Conservation (phyloP, 2,329 filamentous ascomycete species). For the Neopestalotiopsis clavispora region DNA sequence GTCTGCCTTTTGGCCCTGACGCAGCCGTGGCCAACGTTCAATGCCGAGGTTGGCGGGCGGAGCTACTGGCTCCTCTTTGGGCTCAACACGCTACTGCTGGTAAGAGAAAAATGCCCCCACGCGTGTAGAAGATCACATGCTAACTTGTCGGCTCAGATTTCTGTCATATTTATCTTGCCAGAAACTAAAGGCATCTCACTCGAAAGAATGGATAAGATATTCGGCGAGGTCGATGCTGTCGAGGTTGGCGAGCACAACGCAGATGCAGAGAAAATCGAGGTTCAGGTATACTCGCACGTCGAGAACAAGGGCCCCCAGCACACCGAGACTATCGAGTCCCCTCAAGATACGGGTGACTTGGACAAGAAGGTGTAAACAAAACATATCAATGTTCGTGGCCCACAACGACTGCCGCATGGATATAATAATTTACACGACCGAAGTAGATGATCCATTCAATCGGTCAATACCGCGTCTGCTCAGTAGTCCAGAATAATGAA, state of each 20-base stretch:
- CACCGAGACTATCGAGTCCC: not conserved
- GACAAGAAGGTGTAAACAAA: not conserved
- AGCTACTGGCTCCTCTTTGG: slow-evolving; percentile 5
- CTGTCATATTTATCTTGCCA: not conserved
- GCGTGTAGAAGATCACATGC: too few relatives aligned
- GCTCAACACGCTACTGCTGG: not conserved
- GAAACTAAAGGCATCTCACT: slow-evolving; percentile 3
- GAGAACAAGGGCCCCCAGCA: not conserved
- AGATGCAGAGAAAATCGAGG: not conserved
- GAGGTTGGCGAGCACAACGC: not conserved
- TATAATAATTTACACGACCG: too few relatives aligned
- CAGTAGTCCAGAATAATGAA: too few relatives aligned
- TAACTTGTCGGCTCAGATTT: not conserved
- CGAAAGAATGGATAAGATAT: slow-evolving; percentile 6
- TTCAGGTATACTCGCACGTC: not conserved
- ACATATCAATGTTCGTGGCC: too few relatives aligned
- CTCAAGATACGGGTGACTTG: not conserved
- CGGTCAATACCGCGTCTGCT: too few relatives aligned
- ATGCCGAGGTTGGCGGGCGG: slow-evolving; percentile 2
- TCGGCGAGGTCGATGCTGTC: slow-evolving; percentile 7
- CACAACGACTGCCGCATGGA: too few relatives aligned
- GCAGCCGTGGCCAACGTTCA: slow-evolving; percentile 8
- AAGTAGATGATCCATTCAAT: too few relatives aligned
- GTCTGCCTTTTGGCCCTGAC: not conserved
- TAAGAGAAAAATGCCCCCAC: not conserved